Evolutionary conservation across 139 green algal genomes (phyloP), one percentile per base, ranked within the genome.

Genomic region (Chlorella vulgaris): DNA sequence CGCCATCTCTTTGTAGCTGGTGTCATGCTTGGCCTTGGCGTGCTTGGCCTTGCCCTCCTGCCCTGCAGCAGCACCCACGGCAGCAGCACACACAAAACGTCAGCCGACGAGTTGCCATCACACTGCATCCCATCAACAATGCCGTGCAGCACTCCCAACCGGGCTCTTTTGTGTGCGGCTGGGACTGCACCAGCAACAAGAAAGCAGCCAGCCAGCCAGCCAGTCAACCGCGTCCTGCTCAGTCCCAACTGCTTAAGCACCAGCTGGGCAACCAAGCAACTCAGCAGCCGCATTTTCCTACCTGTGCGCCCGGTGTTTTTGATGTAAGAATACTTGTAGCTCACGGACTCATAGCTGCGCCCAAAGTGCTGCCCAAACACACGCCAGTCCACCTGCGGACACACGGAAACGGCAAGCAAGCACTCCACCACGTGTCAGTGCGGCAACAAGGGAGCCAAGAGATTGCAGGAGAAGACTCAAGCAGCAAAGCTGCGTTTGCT

Each of bases 1-100:
- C 29, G 84, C 84, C 84, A 88, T 88, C 42, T 88, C 84, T 60
- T 88, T 88, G 79, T 88, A 88, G 29, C 51, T 78, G 19, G 84
- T 88, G 51, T 86, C 74, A 50, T 88, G 84, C 73, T 83, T 83
- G 43, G 84, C 84, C 63, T 88, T 88, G 43, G 71, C 80, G n/a
- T 86, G 80, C 84, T 80, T 80, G 39, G 55, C 58, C 74, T 80
- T 80, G 74, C 74, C 74, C 58, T 80, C 74, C 38, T 68, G 50
- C 35, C 73, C 73, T 79, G 73, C 73, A 69, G 31, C 7, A 43
- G 15, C 29, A 43, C 31, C 7, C 29, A 69, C 3, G 2, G 62
- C 31, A n/a, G n/a, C n/a, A n/a, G n/a, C n/a, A n/a, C 15, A 42
- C 24, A 1, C 18, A 35, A 39, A 42, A 4, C 66, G 51, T 5